phyloP scores from a whole-genome alignment of 345 rosid genomes.

The Iberis pinnata region DNA sequence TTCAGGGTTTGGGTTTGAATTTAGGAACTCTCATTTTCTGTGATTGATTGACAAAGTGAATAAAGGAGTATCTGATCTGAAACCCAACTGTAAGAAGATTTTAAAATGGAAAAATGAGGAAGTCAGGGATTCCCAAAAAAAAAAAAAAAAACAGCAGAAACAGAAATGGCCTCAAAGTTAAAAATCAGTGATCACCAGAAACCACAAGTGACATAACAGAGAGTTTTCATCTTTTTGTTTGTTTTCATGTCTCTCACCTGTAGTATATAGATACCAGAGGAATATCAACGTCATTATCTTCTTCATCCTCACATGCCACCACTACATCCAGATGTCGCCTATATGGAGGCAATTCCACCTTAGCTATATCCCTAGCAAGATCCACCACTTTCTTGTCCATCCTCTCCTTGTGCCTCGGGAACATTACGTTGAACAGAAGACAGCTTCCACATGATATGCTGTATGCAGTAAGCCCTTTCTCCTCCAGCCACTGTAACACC shows the following conservation, averaged over 20 bases:
- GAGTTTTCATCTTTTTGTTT: constrained; percentile 1
- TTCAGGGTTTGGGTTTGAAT: no score
- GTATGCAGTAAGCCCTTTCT: constrained; percentile 72
- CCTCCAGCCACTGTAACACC: constrained; percentile 70
- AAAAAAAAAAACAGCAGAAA: no score
- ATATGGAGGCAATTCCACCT: constrained; percentile 60
- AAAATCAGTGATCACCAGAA: no score
- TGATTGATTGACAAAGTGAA: no score
- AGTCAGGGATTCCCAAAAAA: no score
- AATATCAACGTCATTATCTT: constrained; percentile 76
- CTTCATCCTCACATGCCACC: constrained; percentile 88
- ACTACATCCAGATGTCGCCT: constrained; percentile 67
- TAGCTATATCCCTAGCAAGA: constrained; percentile 73
- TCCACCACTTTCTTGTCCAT: constrained; percentile 83
- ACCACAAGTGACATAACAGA: no score
- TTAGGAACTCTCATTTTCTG: no score
- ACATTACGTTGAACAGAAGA: constrained; percentile 74
- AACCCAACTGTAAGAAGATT: no score
- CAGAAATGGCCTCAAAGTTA: no score
- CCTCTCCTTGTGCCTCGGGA: constrained; percentile 69
- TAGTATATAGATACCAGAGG: constrained; percentile 75
- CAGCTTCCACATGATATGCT: constrained; percentile 86
- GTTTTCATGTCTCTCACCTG: constrained; percentile 28
- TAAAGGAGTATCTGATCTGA: no score
- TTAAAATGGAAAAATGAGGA: no score